A percentile compares a stretch with the other conserved stretches of the same genome.
phyloP scores from a whole-genome alignment of 1,139 yeast species.

The Nakaseomyces uthaithaninus region DNA sequence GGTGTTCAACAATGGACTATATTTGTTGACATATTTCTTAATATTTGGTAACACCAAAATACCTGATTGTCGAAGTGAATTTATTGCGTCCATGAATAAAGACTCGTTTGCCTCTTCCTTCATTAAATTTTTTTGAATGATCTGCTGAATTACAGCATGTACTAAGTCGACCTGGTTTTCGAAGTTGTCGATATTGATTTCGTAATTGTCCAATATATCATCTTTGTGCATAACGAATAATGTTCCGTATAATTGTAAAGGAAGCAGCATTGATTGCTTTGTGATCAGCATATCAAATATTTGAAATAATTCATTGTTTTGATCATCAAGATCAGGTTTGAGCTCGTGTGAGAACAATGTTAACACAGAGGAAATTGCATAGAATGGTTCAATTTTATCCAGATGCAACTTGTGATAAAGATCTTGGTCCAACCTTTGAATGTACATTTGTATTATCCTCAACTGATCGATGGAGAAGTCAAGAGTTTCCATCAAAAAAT shows the following conservation, averaged over 20 bases:
- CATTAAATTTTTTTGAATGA: constrained; percentile 12
- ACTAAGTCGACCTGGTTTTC: constrained; percentile 26
- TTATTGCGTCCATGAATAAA: constrained; percentile 10
- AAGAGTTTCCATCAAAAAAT: constrained; percentile 72
- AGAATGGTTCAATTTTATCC: constrained; percentile 44
- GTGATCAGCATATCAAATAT: constrained; percentile 28
- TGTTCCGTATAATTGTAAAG: constrained; percentile 24
- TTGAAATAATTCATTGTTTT: constrained; percentile 18
- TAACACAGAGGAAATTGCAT: constrained; percentile 65
- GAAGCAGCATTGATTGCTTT: constrained; percentile 25
- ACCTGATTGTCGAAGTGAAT: constrained; percentile 5
- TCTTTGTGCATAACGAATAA: constrained; percentile 19
- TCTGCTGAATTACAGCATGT: constrained; percentile 27
- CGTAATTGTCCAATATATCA: constrained; percentile 17
- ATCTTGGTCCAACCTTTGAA: constrained; percentile 43
- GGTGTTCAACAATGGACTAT: constrained; percentile 24
- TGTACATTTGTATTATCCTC: constrained; percentile 52
- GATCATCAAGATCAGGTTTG: constrained; percentile 14
- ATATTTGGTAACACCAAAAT: constrained; percentile 12
- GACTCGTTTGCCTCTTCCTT: constrained; percentile 18
- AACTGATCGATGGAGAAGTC: constrained; percentile 60
- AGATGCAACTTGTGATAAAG: constrained; percentile 47
- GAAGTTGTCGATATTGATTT: constrained; percentile 20
- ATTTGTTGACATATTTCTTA: constrained; percentile 13
- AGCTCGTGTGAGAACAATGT: constrained; percentile 73